Conservation (phyloP, 768 basidiomycete genomes). For the Tylopilus subfusipes region DNA sequence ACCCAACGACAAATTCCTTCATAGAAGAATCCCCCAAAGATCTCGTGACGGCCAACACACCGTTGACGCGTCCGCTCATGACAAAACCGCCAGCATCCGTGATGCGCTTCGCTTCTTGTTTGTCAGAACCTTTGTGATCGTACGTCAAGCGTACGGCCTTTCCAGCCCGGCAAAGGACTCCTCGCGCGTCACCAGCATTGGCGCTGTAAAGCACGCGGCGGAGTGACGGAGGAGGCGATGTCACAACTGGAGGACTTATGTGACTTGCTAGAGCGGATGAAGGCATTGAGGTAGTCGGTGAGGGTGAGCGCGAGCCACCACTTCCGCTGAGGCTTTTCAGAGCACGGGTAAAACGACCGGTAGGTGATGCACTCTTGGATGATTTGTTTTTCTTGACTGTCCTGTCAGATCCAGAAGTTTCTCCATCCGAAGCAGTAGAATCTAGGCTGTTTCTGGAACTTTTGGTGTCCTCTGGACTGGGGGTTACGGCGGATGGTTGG, state of each 20-base stretch:
- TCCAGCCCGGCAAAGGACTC: slow-evolving; percentile 87
- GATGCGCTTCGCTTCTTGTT: slow-evolving; percentile 96
- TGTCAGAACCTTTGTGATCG: slow-evolving; percentile 97
- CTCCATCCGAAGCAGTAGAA: slow-evolving; percentile 38
- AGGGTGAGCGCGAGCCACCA: slow-evolving; percentile 19
- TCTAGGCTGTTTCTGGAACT: slow-evolving; percentile 36
- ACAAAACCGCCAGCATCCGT: slow-evolving; percentile 98
- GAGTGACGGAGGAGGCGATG: slow-evolving; percentile 46
- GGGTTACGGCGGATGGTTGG: slow-evolving; percentile 30
- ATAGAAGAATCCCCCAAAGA: slow-evolving; percentile 96
- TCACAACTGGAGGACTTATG: slow-evolving; percentile 22
- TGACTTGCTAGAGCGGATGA: slow-evolving; percentile 31
- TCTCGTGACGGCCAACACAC: slow-evolving; percentile 93
- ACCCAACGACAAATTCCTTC: slow-evolving; percentile 99
- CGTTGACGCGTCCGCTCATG: slow-evolving; percentile 97
- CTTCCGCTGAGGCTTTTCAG: slow-evolving; percentile 47
- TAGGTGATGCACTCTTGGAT: slow-evolving; percentile 36
- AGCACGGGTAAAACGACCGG: slow-evolving; percentile 53
- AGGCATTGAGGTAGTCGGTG: slow-evolving; percentile 5
- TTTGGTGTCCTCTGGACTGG: slow-evolving; percentile 32
- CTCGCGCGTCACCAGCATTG: slow-evolving; percentile 95
- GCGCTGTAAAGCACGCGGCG: slow-evolving; percentile 89
- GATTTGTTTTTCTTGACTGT: slow-evolving; percentile 42
- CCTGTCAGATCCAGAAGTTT: slow-evolving; percentile 30
- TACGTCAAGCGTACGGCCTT: slow-evolving; percentile 92